phyloP scores from a whole-genome alignment of 2,329 filamentous ascomycete species.

The Fusarium sp. region DNA sequence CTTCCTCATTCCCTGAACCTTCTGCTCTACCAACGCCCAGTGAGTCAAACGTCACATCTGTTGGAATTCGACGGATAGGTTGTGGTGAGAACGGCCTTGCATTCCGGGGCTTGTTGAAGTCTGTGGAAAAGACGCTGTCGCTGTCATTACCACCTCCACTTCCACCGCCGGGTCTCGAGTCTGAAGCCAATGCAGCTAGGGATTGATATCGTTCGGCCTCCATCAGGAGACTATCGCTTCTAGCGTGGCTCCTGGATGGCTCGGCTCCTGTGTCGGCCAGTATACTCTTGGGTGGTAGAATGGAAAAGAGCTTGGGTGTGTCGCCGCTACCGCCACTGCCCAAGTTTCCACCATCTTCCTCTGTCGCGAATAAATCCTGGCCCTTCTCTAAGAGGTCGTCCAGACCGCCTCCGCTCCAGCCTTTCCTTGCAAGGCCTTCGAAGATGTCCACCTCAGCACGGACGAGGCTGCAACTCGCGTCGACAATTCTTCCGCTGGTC shows the following conservation, averaged over 20 bases:
- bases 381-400: constrained; percentile 77
- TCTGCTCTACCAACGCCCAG: constrained; percentile 49
- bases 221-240: constrained; percentile 70
- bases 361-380: constrained; percentile 71
- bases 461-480: constrained; percentile 76
- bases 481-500: constrained; percentile 73
- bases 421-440: constrained; percentile 76
- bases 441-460: constrained; percentile 80
- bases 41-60: constrained; percentile 60
- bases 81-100: constrained; percentile 74
- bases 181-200: constrained; percentile 63
- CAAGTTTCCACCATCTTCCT: constrained; percentile 54
- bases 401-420: constrained; percentile 76
- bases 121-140: constrained; percentile 68
- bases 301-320: constrained; percentile 72
- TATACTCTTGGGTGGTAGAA: constrained; percentile 75
- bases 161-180: constrained; percentile 48
- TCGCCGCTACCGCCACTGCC: constrained; percentile 55
- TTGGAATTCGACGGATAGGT: constrained; percentile 60
- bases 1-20: constrained; percentile 35
- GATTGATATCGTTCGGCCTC: constrained; percentile 71
- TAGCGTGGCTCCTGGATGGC: constrained; percentile 57
- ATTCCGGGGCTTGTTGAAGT: constrained; percentile 68
- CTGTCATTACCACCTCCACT: constrained; percentile 62
- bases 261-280: constrained; percentile 67